Evolutionary conservation across 192 early-diverging fungal species (phyloP).

Genomic region (Spizellomyces sp.): DNA sequence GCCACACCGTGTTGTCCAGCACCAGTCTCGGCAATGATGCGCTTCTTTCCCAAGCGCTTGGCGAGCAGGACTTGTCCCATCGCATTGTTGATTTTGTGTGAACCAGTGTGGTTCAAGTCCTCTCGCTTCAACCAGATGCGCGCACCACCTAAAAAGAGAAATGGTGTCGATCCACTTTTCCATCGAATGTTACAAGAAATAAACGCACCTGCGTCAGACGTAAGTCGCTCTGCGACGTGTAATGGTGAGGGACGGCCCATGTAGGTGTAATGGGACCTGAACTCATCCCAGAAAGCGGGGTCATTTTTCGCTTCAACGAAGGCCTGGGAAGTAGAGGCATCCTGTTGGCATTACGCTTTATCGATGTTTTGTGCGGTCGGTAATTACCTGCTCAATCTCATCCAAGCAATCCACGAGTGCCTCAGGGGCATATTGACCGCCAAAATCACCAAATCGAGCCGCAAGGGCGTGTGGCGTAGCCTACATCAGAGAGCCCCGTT

Average conservation of each 20-base stretch:
- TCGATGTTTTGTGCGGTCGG: neutral
- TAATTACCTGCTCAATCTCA: slow-evolving; percentile 72
- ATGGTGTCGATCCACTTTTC: neutral
- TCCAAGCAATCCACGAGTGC: slow-evolving; percentile 93
- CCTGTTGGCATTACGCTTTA: too few species aligned
- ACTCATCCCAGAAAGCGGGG: slow-evolving; percentile 92
- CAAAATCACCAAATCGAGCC: slow-evolving; percentile 90
- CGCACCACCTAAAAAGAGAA: slow-evolving; percentile 67
- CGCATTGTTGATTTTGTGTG: slow-evolving; percentile 99
- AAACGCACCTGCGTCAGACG: slow-evolving; percentile 47
- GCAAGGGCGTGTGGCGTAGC: slow-evolving; percentile 42
- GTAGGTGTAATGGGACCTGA: slow-evolving; percentile 86
- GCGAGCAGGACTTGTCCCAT: slow-evolving; percentile 93
- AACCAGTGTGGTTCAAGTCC: slow-evolving; percentile 98
- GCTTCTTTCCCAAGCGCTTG: slow-evolving; percentile 90
- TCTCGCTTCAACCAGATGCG: slow-evolving; percentile 98
- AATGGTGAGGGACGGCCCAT: slow-evolving; percentile 90
- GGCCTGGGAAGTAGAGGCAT: slow-evolving; percentile 36
- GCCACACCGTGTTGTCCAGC: slow-evolving; percentile 99
- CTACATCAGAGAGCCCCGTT: neutral
- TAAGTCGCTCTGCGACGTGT: slow-evolving; percentile 86
- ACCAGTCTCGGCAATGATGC: slow-evolving; percentile 98
- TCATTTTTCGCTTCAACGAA: slow-evolving; percentile 81
- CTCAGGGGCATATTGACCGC: slow-evolving; percentile 97
- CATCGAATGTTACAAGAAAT: neutral